A percentile compares a stretch with the other conserved stretches of the same genome.
Conservation (phyloP, 352 stramenopile species). For the Globisporangium okanoganense region DNA sequence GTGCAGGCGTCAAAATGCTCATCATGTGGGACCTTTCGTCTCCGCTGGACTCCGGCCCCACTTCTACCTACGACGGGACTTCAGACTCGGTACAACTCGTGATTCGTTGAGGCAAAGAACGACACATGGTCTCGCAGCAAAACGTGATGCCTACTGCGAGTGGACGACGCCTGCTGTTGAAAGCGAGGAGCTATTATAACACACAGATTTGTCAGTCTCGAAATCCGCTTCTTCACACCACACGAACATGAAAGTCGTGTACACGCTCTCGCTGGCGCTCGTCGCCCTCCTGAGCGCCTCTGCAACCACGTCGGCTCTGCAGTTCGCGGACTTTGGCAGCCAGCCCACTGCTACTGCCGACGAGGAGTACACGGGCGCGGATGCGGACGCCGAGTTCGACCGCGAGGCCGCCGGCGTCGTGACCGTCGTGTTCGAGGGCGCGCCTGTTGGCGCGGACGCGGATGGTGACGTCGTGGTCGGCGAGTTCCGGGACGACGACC, state of each 20-base stretch:
- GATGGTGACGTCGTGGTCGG: background rate
- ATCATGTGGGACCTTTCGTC: background rate
- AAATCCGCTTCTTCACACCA: background rate
- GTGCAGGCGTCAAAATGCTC: background rate
- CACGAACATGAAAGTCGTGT: slow-evolving; percentile 2
- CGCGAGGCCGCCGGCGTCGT: background rate
- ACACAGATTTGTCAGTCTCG: background rate
- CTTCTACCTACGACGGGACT: slow-evolving; percentile 1
- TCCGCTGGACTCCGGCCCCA: background rate
- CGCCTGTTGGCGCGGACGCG: background rate
- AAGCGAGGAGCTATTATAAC: background rate
- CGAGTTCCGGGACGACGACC: background rate
- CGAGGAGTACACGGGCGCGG: background rate
- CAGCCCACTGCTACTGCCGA: background rate
- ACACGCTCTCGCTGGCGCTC: slow-evolving; percentile 1
- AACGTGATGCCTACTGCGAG: too few species aligned
- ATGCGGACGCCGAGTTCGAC: background rate
- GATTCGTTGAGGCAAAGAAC: background rate
- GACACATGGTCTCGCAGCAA: background rate
- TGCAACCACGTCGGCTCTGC: background rate
- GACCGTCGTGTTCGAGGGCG: background rate
- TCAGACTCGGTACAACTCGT: too few species aligned
- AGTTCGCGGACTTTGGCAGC: background rate
- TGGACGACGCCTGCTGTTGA: background rate
- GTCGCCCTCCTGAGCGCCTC: slow-evolving; percentile 3